Evolutionary conservation across 352 stramenopile species (phyloP), one percentile per base, ranked within the genome.

Genomic region (Phytophthora syringae): DNA sequence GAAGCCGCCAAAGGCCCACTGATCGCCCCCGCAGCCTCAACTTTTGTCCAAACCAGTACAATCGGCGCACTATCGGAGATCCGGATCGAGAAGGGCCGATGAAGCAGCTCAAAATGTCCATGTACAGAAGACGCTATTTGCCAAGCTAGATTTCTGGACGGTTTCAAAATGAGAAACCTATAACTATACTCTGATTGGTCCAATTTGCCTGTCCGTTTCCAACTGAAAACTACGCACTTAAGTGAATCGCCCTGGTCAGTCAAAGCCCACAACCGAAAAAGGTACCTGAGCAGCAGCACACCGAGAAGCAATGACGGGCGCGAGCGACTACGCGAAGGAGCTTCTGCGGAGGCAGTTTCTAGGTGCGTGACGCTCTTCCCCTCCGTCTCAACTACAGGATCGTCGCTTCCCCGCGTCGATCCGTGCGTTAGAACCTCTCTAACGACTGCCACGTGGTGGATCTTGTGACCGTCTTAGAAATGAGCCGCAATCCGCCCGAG

Each of bases 401-500:
- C 50, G 42, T 1, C 39, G 27, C 13, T 67, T 40, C 39, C 24
- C 53, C 27, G 36, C 21, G 43, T 43, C 22, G 22, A 52, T 39
- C 5, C 10, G 18, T 22, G n/a, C 5, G 44, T 30, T 5, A 27
- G 53, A 64, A 21, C 20, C 15, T 4, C 30, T 10, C 18, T 53
- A 52, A 63, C 52, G 39, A 60, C 25, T 57, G 28, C 53, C 39
- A 40, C 42, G 28, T 59, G 9, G 36, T 57, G 43, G 34, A 64
- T 72, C 53, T 72, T 64, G 58, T 21, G 20, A 20, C n/a, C 16
- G 43, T 36, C n/a, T 22, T 87, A 99, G 97, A 99, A 77, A 94
- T 99, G 68, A 97, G 91, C 56, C 98, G 98, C 64, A 99, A 99
- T 74, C 97, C 98, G 45, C 98, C 98, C 52, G 97, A 99, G 84